These are phyloP conservation scores for Kwoniella heveanensis DNA, from an alignment of 768 basidiomycete species.

Conservation along the genomic window DNA sequence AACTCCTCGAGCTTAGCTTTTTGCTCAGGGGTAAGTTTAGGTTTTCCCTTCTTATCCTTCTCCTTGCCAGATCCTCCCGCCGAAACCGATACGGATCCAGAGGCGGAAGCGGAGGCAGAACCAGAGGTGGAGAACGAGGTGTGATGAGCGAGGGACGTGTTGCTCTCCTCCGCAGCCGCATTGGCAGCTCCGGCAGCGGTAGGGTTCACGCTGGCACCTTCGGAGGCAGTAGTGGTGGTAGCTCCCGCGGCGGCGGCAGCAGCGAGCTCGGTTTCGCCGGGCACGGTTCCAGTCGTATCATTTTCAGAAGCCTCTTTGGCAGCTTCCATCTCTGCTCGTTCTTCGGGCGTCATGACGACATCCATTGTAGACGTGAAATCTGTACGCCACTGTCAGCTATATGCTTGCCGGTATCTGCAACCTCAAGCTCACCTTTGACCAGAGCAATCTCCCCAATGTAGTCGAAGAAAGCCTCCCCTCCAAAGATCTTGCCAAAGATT, in stretches of 20 bases:
- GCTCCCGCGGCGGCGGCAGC: slow-evolving; percentile 27
- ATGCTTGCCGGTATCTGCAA: too few relatives aligned
- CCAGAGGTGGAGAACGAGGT: slow-evolving; percentile 30
- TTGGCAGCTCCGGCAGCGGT: slow-evolving; percentile 26
- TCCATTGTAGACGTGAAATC: slow-evolving; percentile 69
- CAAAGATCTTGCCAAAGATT: slow-evolving; percentile 94
- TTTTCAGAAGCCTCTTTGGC: slow-evolving; percentile 62
- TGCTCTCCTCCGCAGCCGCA: slow-evolving; percentile 23
- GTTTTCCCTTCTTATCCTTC: slow-evolving; percentile 52
- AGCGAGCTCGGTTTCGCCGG: slow-evolving; percentile 20
- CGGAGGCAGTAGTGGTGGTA: slow-evolving; percentile 23
- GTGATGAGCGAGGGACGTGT: slow-evolving; percentile 34
- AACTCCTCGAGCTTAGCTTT: slow-evolving; percentile 78
- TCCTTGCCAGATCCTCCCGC: slow-evolving; percentile 29
- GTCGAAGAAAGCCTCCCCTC: slow-evolving; percentile 86
- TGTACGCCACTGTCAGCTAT: too few relatives aligned
- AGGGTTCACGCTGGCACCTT: slow-evolving; percentile 30
- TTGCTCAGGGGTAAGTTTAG: slow-evolving; percentile 76
- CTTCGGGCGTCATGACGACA: slow-evolving; percentile 87
- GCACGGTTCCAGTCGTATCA: slow-evolving; percentile 47
- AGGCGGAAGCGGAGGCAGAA: slow-evolving; percentile 27
- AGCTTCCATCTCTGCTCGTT: slow-evolving; percentile 80
- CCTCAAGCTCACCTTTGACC: slow-evolving; percentile 67
- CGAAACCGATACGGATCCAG: slow-evolving; percentile 22
- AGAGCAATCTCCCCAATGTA: slow-evolving; percentile 95